A percentile compares a stretch with the other conserved stretches of the same genome.
phyloP scores from a whole-genome alignment of 495 filamentous ascomycete genomes.

The Penicillium mononematosum region DNA sequence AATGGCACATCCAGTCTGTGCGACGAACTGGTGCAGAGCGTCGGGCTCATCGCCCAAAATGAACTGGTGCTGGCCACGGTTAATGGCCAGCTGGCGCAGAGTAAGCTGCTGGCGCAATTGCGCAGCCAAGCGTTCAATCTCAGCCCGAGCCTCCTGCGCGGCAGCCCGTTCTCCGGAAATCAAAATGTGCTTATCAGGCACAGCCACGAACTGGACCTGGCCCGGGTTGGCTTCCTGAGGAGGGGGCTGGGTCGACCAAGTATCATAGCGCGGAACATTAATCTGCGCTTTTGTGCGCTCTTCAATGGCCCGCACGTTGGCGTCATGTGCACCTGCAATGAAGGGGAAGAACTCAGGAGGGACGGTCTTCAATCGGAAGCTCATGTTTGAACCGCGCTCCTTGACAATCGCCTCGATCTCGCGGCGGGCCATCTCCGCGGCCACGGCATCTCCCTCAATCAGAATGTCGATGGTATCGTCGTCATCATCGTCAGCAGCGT shows the following conservation, averaged over 20 bases:
- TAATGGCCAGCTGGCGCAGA: conserved; percentile 69
- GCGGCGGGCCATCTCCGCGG: conserved; percentile 75
- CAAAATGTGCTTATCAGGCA: conserved; percentile 67
- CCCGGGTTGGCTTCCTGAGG: conserved; percentile 63
- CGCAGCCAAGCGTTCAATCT: conserved; percentile 73
- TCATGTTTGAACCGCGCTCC: conserved; percentile 80
- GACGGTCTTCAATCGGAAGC: conserved; percentile 70
- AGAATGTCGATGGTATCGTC: conserved; percentile 76
- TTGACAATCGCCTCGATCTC: conserved; percentile 81
- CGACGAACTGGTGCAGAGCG: conserved; percentile 79
- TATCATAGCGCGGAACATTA: conserved; percentile 76
- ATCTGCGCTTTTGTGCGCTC: conserved; percentile 68
- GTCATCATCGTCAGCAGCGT: conserved; percentile 62
- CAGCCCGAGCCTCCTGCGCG: conserved; percentile 72
- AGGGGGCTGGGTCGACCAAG: conserved; percentile 66
- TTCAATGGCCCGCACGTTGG: conserved; percentile 65
- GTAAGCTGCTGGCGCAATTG: conserved; percentile 69
- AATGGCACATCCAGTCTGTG: conserved; percentile 85
- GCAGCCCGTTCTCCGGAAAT: conserved; percentile 83
- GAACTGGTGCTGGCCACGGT: conserved; percentile 82
- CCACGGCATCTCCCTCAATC: conserved; percentile 86
- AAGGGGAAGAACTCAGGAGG: conserved; percentile 95
- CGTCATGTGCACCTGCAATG: conserved; percentile 79
- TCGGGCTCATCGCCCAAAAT: conserved; percentile 79
- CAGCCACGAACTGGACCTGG: conserved; percentile 65